Conservation (phyloP, 495 filamentous ascomycete genomes). For the Immersiella caudata region DNA sequence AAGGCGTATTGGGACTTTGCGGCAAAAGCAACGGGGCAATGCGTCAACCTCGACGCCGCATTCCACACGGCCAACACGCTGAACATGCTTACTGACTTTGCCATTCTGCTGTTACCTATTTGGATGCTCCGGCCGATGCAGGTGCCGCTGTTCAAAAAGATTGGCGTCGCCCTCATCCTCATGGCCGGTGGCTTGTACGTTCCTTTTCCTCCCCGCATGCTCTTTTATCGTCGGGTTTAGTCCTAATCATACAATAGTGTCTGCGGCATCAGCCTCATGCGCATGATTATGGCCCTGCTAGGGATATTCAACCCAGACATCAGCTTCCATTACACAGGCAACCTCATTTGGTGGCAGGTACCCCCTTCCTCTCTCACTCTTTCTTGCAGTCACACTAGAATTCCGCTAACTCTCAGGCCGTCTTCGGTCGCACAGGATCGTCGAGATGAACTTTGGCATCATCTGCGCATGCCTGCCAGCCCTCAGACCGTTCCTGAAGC, state of each 20-base stretch:
- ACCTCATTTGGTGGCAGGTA: slow-evolving; percentile 37
- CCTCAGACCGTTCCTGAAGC: slow-evolving; percentile 27
- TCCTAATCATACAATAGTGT: slow-evolving; percentile 15
- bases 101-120: slow-evolving; percentile 30
- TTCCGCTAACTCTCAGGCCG: not conserved
- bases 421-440: slow-evolving; percentile 29
- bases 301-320: slow-evolving; percentile 23
- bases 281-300: slow-evolving; percentile 22
- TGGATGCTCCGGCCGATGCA: slow-evolving; percentile 30
- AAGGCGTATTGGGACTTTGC: slow-evolving; percentile 31
- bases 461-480: slow-evolving; percentile 34
- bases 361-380: not conserved
- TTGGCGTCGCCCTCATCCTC: slow-evolving; percentile 31
- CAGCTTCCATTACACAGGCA: slow-evolving; percentile 30
- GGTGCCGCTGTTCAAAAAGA: slow-evolving; percentile 25
- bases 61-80: slow-evolving; percentile 25
- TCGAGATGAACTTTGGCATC: slow-evolving; percentile 32
- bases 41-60: slow-evolving; percentile 20
- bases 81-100: slow-evolving; percentile 31
- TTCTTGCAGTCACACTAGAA: too few relatives aligned
- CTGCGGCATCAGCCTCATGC: slow-evolving; percentile 30
- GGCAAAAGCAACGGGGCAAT: slow-evolving; percentile 20
- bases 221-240: too few relatives aligned
- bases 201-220: not conserved
- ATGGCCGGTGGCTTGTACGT: slow-evolving; percentile 39